These are phyloP conservation scores for Penicillium salamii DNA, from an alignment of 495 filamentous ascomycete species.

Conservation along the genomic window DNA sequence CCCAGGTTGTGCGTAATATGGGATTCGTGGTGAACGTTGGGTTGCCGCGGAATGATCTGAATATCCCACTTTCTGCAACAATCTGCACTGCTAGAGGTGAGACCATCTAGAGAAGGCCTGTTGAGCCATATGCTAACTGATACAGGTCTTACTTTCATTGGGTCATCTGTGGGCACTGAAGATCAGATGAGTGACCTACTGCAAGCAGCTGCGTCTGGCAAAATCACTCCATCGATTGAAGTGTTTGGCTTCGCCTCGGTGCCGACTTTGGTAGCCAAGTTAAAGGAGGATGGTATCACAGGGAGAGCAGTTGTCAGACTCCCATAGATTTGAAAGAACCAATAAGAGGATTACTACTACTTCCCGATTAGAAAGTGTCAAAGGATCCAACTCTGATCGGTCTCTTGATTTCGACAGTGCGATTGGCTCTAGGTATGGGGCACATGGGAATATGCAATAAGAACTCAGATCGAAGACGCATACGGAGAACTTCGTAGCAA, in stretches of 20 bases:
- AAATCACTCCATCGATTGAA: constrained; percentile 22
- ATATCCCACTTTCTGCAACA: constrained; percentile 27
- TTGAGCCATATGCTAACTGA: no score
- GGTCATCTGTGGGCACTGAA: constrained; percentile 30
- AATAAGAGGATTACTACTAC: no score
- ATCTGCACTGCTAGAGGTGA: constrained; percentile 28
- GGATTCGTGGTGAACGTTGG: constrained; percentile 29
- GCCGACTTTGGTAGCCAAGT: constrained; percentile 13
- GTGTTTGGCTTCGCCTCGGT: constrained; percentile 22
- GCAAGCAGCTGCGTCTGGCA: constrained; percentile 16
- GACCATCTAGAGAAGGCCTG: no score
- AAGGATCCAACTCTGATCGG: no score
- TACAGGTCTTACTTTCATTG: constrained; percentile 25
- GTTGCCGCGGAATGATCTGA: constrained; percentile 25
- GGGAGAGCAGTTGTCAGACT: constrained; percentile 27
- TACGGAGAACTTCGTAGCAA: no score
- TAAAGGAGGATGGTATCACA: constrained; percentile 19
- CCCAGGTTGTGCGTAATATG: constrained; percentile 27
- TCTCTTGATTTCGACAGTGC: no score
- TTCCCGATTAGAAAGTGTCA: no score
- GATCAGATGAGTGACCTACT: constrained; percentile 24
- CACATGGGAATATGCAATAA: no score
- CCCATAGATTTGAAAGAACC: no score
- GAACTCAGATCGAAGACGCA: no score
- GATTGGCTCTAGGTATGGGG: no score